phyloP scores from a whole-genome alignment of 805 yeast species.

The Hanseniaspora clermontiae region DNA sequence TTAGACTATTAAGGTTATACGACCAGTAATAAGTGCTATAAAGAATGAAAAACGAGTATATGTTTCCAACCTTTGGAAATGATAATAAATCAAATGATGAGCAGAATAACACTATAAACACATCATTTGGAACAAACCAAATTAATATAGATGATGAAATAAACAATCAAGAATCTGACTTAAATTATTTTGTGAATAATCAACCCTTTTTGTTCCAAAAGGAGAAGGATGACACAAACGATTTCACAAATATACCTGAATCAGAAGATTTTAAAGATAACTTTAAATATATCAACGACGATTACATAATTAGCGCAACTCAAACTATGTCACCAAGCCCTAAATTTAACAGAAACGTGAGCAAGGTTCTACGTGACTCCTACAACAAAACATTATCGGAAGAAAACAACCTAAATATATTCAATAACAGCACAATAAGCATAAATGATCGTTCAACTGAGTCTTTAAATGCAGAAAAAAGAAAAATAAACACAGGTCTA shows the following conservation, averaged over 20 bases:
- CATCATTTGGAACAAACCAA: background rate
- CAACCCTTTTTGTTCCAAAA: conserved; percentile 6
- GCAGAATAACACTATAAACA: background rate
- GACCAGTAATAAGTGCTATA: background rate
- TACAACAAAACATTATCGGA: background rate
- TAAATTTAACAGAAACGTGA: background rate
- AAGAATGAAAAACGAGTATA: background rate
- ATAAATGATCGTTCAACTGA: background rate
- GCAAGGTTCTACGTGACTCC: conserved; percentile 4
- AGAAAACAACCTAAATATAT: background rate
- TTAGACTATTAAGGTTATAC: no score
- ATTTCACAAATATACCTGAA: background rate
- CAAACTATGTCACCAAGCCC: background rate
- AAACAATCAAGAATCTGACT: conserved; percentile 3
- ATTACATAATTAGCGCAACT: background rate
- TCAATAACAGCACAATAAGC: background rate
- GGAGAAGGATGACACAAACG: background rate
- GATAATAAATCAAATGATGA: background rate
- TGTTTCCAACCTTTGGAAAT: background rate
- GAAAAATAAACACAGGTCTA: background rate
- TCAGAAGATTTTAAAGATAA: background rate
- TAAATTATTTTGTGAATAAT: conserved; percentile 6
- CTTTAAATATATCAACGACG: conserved; percentile 10
- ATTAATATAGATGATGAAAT: conserved; percentile 7
- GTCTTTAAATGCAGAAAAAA: background rate